Base-by-base conservation (phyloP, 306 rosid genomes). In the Albizia julibrissin region DNA sequence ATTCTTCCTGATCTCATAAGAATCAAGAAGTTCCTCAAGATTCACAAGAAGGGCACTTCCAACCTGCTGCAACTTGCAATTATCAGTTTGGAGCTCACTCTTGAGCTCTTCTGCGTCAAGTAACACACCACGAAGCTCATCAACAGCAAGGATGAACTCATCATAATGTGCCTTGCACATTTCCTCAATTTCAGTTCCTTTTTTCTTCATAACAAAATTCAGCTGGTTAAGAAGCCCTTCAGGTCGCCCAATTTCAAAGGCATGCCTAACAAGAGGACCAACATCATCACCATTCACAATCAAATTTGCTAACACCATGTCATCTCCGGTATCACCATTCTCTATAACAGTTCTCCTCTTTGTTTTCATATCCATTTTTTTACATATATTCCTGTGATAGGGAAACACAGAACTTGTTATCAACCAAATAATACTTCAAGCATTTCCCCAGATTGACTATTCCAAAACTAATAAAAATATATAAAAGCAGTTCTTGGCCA, bases 141-240 rank as follows among this genome's bases (percentile, higher is more conserved):
- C 99, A n/a, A 92, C 99, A 0, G 99, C 99, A 24, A 84, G 92
- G 75, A 95, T 95, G 90, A 95, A 95, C 81, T 95, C 97, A 87
- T 95, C 99, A 46, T 95, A 95, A 74, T 95, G 96, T 1, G 91
- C 92, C 90, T 95, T 95, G 89, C 99, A 95, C 85, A 95, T 91
- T 18, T 91, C 97, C 89, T 95, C 99, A 8, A 95, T 92, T 78
- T 93, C 98, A 18, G 86, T 90, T 81, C 92, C 99, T 73, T 89
- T 91, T 89, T 93, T 95, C 86, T 82, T 93, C 66, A 95, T 92
- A 47, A 95, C 93, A 18, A 66, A 85, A 78, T 89, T 89, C 66
- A 95, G 95, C 86, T 93, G 99, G 74, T 90, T 93, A 47, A 93
- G 94, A 52, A 95, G 97, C 67, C 88, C 89, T 67, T 92, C 91